phyloP scores from a whole-genome alignment of 2,329 filamentous ascomycete genomes.

The Aspergillus sp. region DNA sequence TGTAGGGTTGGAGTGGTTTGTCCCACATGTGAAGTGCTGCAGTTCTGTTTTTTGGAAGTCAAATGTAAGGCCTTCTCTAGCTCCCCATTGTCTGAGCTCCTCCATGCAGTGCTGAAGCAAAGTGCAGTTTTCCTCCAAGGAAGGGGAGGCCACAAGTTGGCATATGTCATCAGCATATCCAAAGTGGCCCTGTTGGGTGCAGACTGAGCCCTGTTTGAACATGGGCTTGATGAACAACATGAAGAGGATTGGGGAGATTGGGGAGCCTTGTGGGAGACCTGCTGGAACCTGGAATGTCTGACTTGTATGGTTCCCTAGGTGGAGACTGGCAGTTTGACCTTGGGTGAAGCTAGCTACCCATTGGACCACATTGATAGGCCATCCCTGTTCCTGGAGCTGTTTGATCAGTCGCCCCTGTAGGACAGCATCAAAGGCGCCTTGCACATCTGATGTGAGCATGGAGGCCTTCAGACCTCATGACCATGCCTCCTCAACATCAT shows the following conservation, averaged over 20 bases:
- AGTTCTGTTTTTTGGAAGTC: background rate
- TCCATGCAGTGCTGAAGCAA: background rate
- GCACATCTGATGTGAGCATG: background rate
- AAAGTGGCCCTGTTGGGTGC: too few species aligned
- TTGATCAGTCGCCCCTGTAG: background rate
- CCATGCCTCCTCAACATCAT: background rate
- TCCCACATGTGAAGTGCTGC: background rate
- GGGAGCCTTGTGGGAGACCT: background rate
- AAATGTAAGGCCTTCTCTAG: background rate
- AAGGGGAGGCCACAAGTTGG: too few species aligned
- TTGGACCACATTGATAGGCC: background rate
- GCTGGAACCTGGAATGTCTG: background rate
- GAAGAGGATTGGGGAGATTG: background rate
- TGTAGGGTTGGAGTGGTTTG: background rate
- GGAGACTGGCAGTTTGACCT: background rate
- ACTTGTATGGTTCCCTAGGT: background rate
- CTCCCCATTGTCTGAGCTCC: background rate
- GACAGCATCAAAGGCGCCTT: background rate
- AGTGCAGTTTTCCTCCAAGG: background rate
- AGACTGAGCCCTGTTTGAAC: background rate
- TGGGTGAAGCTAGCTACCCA: background rate
- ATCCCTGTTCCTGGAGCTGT: background rate
- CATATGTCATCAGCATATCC: too few species aligned
- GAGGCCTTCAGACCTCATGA: background rate
- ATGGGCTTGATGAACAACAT: background rate